Percentiles rank a stretch among this genome's conserved stretches.
phyloP scores from a whole-genome alignment of 2,329 filamentous ascomycete species.

The Cadophora luteo-olivacea region DNA sequence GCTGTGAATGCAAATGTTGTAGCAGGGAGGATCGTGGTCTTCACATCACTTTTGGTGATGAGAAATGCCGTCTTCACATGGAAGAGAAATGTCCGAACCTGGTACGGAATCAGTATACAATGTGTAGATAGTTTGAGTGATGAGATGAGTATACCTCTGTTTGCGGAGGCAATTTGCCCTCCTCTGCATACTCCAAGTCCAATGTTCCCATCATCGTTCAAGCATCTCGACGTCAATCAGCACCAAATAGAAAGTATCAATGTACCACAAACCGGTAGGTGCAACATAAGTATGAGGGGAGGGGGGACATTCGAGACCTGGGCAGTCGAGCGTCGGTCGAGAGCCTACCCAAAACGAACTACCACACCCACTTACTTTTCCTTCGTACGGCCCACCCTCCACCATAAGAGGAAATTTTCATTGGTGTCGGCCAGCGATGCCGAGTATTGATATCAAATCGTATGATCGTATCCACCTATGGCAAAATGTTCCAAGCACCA shows the following conservation, averaged over 20 bases:
- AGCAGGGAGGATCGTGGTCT: constrained; percentile 27
- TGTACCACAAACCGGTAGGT: neutral
- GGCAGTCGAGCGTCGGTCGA: neutral
- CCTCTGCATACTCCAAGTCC: constrained; percentile 23
- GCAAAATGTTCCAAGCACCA: constrained; percentile 4
- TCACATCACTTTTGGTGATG: constrained; percentile 29
- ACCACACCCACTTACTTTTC: constrained; percentile 2
- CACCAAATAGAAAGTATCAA: constrained; percentile 1
- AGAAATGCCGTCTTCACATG: constrained; percentile 29
- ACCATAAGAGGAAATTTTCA: constrained; percentile 1
- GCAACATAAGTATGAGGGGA: constrained; percentile 14
- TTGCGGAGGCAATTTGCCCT: constrained; percentile 20
- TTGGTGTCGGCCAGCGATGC: constrained; percentile 6
- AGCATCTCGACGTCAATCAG: constrained; percentile 19
- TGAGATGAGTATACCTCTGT: constrained; percentile 12
- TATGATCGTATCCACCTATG: neutral
- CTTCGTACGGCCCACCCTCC: neutral
- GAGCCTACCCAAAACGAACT: neutral
- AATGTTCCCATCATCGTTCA: constrained; percentile 20
- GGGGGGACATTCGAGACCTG: neutral
- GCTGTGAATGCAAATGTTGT: constrained; percentile 27
- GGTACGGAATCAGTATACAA: constrained; percentile 3
- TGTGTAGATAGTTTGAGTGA: neutral
- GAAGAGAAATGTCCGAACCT: constrained; percentile 22
- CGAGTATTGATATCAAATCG: constrained; percentile 13